phyloP scores from a whole-genome alignment of 352 stramenopile species.

The Pythium coloratum region DNA sequence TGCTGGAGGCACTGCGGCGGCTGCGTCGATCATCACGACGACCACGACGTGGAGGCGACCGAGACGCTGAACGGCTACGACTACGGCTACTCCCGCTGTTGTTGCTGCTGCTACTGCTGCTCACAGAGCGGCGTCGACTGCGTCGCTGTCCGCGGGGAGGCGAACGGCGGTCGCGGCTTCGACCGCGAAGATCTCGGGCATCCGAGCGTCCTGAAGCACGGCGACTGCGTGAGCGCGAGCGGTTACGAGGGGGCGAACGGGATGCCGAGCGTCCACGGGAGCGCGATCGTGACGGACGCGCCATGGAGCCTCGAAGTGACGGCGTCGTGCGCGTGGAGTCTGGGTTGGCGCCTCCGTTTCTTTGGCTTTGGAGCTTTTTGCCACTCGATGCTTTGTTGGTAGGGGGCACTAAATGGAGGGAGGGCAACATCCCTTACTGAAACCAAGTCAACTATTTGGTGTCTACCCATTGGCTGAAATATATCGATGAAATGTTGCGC shows the following conservation, averaged over 20 bases:
- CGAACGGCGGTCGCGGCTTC: slow-evolving; percentile 8
- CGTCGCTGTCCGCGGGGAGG: slow-evolving; percentile 8
- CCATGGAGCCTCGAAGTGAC: slow-evolving; percentile 7
- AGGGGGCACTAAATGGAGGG: slow-evolving; percentile 14
- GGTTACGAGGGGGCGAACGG: slow-evolving; percentile 21
- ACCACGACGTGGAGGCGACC: slow-evolving; percentile 13
- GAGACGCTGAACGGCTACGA: slow-evolving; percentile 27
- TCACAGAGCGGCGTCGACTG: slow-evolving; percentile 13
- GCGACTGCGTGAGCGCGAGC: slow-evolving; percentile 19
- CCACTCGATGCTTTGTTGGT: slow-evolving; percentile 10
- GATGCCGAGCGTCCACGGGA: slow-evolving; percentile 25
- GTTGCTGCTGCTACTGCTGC: slow-evolving; percentile 9
- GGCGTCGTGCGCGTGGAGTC: background rate
- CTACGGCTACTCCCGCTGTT: slow-evolving; percentile 20
- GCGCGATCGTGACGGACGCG: slow-evolving; percentile 19
- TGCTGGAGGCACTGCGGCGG: slow-evolving; percentile 12
- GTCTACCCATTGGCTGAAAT: slow-evolving; percentile 10
- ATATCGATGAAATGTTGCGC: slow-evolving; percentile 3
- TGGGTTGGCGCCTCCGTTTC: background rate
- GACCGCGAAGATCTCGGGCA: background rate
- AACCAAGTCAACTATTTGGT: background rate
- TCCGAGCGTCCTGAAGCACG: slow-evolving; percentile 1
- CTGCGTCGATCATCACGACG: slow-evolving; percentile 1
- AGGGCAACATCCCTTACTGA: slow-evolving; percentile 8
- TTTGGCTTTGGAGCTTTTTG: slow-evolving; percentile 12